phyloP scores from a whole-genome alignment of 768 basidiomycete species.

The Suillus sp. region DNA sequence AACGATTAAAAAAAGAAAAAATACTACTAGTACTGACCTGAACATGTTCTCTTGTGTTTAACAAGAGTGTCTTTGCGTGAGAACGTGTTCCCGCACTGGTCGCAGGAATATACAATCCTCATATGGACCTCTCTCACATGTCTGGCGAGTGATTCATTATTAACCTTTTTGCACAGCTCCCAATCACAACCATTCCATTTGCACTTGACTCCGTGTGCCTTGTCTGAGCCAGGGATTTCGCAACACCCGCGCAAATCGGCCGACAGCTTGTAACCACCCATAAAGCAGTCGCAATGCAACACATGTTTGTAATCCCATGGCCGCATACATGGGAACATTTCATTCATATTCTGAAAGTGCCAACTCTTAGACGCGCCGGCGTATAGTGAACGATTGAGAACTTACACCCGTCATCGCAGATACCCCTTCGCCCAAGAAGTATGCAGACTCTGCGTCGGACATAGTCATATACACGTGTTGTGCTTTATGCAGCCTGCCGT shows the following conservation, averaged over 20 bases:
- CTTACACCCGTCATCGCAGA: not conserved
- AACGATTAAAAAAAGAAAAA: too few relatives aligned
- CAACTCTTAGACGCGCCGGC: not conserved
- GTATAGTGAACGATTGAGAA: not conserved
- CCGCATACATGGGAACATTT: not conserved
- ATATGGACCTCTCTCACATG: not conserved
- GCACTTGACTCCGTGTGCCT: not conserved
- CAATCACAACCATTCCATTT: not conserved
- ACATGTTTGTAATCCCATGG: not conserved
- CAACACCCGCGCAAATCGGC: not conserved
- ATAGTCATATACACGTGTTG: not conserved
- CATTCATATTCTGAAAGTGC: not conserved
- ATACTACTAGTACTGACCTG: not conserved
- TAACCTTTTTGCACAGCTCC: too few relatives aligned
- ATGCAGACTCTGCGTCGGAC: not conserved
- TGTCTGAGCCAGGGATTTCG: not conserved
- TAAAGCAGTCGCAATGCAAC: not conserved
- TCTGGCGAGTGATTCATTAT: not conserved
- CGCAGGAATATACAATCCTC: not conserved
- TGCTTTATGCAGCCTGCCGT: not conserved
- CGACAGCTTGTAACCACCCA: not conserved
- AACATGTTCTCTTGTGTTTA: not conserved
- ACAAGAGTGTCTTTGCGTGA: not conserved
- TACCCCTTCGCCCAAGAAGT: not conserved
- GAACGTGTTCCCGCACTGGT: not conserved